Conservation (phyloP, 2,329 filamentous ascomycete genomes). For the Fonsecaea pugnacius region DNA sequence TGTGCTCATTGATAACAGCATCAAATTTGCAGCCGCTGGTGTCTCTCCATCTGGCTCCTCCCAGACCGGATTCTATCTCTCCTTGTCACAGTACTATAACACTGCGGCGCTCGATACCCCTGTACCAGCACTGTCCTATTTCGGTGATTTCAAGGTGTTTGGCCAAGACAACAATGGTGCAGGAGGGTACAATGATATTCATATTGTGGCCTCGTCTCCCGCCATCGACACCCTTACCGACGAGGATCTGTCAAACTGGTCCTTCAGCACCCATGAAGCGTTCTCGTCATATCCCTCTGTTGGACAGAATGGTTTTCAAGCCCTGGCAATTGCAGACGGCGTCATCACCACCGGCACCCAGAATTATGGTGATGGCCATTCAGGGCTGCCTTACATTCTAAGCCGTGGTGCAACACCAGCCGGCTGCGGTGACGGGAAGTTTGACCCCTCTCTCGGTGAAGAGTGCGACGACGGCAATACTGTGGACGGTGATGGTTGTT, state of each 20-base stretch:
- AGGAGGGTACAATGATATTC: slow-evolving; percentile 5
- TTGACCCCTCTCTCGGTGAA: slow-evolving; percentile 12
- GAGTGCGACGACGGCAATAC: slow-evolving; percentile 16
- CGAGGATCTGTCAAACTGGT: slow-evolving; percentile 11
- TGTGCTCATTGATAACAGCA: slow-evolving; percentile 10
- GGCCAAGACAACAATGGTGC: slow-evolving; percentile 8
- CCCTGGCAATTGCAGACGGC: slow-evolving; percentile 7
- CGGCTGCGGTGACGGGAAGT: slow-evolving; percentile 4
- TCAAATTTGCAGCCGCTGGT: slow-evolving; percentile 10
- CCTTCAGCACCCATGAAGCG: slow-evolving; percentile 10
- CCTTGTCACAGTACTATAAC: slow-evolving; percentile 6
- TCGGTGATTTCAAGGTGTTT: slow-evolving; percentile 7
- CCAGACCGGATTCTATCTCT: slow-evolving; percentile 11
- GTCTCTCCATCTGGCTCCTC: neutral
- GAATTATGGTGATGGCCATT: slow-evolving; percentile 7
- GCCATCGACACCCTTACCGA: slow-evolving; percentile 13
- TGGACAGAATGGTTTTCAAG: slow-evolving; percentile 8
- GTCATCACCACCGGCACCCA: slow-evolving; percentile 9
- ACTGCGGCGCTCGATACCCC: neutral
- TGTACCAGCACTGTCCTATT: slow-evolving; percentile 6
- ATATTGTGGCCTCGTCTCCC: slow-evolving; percentile 7
- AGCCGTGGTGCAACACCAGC: slow-evolving; percentile 6
- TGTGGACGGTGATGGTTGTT: slow-evolving; percentile 10
- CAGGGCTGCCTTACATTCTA: slow-evolving; percentile 7
- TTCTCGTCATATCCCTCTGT: slow-evolving; percentile 8